phyloP scores from a whole-genome alignment of 2,329 filamentous ascomycete species.

The Neonectria punicea region DNA sequence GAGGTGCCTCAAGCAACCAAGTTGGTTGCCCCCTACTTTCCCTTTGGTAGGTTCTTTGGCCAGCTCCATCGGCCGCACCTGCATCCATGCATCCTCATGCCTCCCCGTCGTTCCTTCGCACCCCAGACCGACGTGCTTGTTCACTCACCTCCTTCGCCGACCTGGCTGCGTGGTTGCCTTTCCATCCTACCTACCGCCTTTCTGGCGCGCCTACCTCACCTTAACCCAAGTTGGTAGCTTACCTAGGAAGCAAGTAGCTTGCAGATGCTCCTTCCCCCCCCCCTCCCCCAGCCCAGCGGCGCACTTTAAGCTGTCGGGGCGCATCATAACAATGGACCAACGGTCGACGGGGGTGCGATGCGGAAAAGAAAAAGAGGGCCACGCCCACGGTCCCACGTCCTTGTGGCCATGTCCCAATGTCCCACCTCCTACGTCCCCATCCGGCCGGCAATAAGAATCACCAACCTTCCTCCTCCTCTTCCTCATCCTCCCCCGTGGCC shows the following conservation, averaged over 20 bases:
- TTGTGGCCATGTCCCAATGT: conserved; percentile 28
- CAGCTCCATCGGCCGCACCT: conserved; percentile 14
- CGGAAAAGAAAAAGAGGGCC: conserved; percentile 37
- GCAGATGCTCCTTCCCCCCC: background rate
- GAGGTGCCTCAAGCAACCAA: conserved; percentile 1
- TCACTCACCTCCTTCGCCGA: background rate
- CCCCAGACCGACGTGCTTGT: background rate
- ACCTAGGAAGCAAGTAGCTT: background rate
- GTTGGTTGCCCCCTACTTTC: conserved; percentile 7
- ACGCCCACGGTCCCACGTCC: conserved; percentile 41
- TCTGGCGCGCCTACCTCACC: background rate
- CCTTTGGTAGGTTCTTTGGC: conserved; percentile 1
- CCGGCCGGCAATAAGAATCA: conserved; percentile 46
- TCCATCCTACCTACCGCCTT: background rate
- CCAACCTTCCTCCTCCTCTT: conserved; percentile 44
- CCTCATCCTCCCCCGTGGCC: conserved; percentile 34
- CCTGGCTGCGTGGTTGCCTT: background rate
- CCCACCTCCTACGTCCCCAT: conserved; percentile 42
- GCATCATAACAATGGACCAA: conserved; percentile 40
- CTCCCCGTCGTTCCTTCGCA: conserved; percentile 12
- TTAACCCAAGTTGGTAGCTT: background rate
- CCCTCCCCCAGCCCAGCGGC: conserved; percentile 25
- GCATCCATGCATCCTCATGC: conserved; percentile 2
- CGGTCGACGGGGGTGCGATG: conserved; percentile 39
- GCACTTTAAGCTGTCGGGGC: conserved; percentile 40